These are phyloP conservation scores for Blumeriella jaapii DNA, from an alignment of 2,329 filamentous ascomycete species.

Conservation along the genomic window DNA sequence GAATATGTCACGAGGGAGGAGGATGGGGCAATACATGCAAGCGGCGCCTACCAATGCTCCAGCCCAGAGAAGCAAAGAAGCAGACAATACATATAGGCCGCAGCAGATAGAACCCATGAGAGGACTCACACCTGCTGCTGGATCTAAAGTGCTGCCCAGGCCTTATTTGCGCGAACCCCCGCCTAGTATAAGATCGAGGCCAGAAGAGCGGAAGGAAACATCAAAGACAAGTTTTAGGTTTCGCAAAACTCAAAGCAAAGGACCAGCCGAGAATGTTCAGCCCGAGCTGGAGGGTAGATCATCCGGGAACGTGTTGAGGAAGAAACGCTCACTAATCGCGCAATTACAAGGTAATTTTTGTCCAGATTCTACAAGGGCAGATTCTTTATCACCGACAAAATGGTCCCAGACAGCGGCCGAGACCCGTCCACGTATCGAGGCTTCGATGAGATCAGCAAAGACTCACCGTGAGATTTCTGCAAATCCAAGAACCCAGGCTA, in stretches of 20 bases:
- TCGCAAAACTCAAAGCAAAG: constrained; percentile 13
- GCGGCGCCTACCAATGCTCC: constrained; percentile 6
- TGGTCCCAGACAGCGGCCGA: constrained; percentile 10
- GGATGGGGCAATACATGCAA: constrained; percentile 18
- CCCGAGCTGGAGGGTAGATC: constrained; percentile 21
- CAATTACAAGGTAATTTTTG: constrained; percentile 26
- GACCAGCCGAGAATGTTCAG: constrained; percentile 4
- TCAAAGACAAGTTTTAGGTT: constrained; percentile 19
- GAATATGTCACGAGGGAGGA: constrained; percentile 28
- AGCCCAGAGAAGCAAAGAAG: constrained; percentile 25
- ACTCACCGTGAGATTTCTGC: constrained; percentile 33
- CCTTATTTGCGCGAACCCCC: constrained; percentile 16
- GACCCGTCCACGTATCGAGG: constrained; percentile 16
- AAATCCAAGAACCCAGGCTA: constrained; percentile 19
- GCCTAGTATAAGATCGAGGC: constrained; percentile 11
- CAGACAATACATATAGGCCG: constrained; percentile 32
- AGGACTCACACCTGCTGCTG: constrained; percentile 8
- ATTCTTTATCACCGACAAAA: constrained; percentile 15
- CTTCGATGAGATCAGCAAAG: constrained; percentile 16
- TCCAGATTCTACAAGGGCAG: constrained; percentile 18
- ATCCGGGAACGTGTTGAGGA: constrained; percentile 35
- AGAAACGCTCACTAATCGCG: constrained; percentile 38
- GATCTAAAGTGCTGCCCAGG: constrained; percentile 16
- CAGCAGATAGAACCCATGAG: constrained; percentile 16
- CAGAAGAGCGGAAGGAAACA: constrained; percentile 13